Evolutionary conservation across 108 stramenopile species (phyloP), one percentile per base, ranked within the genome.

Genomic region (Schizochytrium sp.): DNA sequence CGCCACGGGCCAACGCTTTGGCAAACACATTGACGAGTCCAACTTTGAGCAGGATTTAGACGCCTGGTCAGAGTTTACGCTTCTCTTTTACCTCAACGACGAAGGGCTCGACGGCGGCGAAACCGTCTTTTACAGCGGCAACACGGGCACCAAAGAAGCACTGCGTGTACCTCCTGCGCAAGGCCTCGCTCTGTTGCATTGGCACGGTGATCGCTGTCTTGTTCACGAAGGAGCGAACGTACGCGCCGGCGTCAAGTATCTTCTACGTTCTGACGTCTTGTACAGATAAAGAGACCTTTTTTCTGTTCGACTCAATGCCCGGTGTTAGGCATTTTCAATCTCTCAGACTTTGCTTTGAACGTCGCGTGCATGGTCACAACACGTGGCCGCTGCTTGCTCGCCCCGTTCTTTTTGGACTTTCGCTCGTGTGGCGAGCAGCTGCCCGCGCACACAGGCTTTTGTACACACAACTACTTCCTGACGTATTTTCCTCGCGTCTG

Each of bases 141-240:
- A 87, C 53, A 91, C 29, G 21, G 69, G 87, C 51, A 58, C 28
- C 18, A 48, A 57, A 23, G 88, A 92, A 58, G 63, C 59, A 47
- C 95, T 89, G 94, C 95, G 41, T 2, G 95, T 94, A 88, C 63
- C 89, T 19, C 97, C 97, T 18, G 60, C 91, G 57, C 90, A 88
- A 48, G 96, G 97, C 4, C 88, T 95, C 10, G 94, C 95, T 48
- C 72, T 97, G 44, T 45, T 97, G 63, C 97, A 97, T 88, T 92
- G 96, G 5, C 97, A 97, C 83, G 97, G 97, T 10, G 95, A 93
- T 72, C 93, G 91, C 34, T 97, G 97, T 88, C 88, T 97, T 57
- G 93, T 95, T 60, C 97, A 97, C 88, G 96, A 96, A 89, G 97
- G 95, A n/a, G 96, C 96, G 18, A 91, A 91, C 6, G 97, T 97